Evolutionary conservation across 2,329 filamentous ascomycete genomes (phyloP), one percentile per base, ranked within the genome.

Genomic region (Trichoderma atrobrunneum): DNA sequence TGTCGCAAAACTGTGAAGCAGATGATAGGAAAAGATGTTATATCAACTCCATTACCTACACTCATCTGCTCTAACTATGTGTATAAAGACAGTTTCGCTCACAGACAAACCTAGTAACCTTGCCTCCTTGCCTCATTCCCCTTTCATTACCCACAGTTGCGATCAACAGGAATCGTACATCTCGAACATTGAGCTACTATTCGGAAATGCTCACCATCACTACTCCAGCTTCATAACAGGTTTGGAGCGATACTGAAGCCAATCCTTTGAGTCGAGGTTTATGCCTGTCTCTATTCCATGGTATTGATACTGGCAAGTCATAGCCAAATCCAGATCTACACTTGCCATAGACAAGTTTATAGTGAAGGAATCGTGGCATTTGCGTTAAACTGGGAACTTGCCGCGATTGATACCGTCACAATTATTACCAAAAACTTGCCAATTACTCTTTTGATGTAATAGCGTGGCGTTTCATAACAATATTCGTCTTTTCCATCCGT

Each of bases 51-150:
- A 14, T 43, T 43, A 43, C 18, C 39, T 43, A 1, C 5, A 3
- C 21, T 24, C 3, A 12, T 12, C 11, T 24, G n/a, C 5, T 24
- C 11, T 24, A 1, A 10, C 3, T 3, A 3, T 43, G 7, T 43
- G n/a, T 14, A 6, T 12, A 7, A 14, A 24, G 10, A 24, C 7
- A 14, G 5, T 14, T 8, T 54, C 1, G 2, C n/a, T 24, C 11
- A 7, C 5, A 14, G 2, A 1, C 5, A 54, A 21, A 54, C 12
- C 1, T 5, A 21, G 2, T 24, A 0, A 12, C 6, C 11, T 54
- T 54, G 21, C 0, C 11, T 24, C 48, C 7, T 1, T 14, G 5
- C 3, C 10, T 24, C 48, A 7, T 54, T 54, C 21, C 24, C 39
- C 16, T 43, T 43, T n/a, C n/a, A 7, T 39, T 8, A 16, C 36